Base-by-base conservation (phyloP, 2,329 filamentous ascomycete genomes). In the Alternaria longipes region DNA sequence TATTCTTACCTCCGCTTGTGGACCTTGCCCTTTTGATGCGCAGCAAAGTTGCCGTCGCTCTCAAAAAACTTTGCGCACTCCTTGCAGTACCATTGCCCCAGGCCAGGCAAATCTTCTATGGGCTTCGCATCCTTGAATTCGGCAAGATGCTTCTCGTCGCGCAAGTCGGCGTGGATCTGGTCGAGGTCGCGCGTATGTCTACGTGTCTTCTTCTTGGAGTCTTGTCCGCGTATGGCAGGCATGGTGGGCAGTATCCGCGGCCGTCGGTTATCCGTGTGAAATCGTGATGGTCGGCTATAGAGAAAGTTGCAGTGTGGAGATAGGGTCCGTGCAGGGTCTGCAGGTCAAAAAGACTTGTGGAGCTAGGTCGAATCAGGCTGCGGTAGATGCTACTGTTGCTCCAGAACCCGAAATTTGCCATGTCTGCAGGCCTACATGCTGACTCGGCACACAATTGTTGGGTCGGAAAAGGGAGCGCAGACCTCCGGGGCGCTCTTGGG, bases 11-110 rank as follows among this genome's bases (percentile, higher is more conserved):
- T 91, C 83, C 93, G 88, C 86, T 94, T 97, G 81, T 99, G 95
- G 66, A 92, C 92, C 82, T 97, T 99, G 71, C 92, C 93, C 79
- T 91, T 92, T 59, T 85, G 84, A 81, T 99, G 95, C 28, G 87
- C 84, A 36, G 85, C 84, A 59, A 97, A 83, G 70, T 92, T 96
- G 71, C 86, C 80, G 68, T 95, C 91, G 51, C 89, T 91, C 79
- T 98, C 94, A 78, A 96, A 98, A 90, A 92, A 98, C 82, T 97
- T 98, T 65, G 95, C 91, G 79, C 95, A 99, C 80, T 97, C 91
- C 16, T 91, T 84, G 79, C 95, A 99, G 80, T 97, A 98, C 78
- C 90, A 90, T 70, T 88, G 85, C 26, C 95, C 95, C 50, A 97
- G 84, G 0, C 89, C 94, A 3, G 95, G 95, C 36, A 97, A 85